Evolutionary conservation across 2,329 filamentous ascomycete genomes (phyloP).

Genomic region (Arachnomyces sp.): DNA sequence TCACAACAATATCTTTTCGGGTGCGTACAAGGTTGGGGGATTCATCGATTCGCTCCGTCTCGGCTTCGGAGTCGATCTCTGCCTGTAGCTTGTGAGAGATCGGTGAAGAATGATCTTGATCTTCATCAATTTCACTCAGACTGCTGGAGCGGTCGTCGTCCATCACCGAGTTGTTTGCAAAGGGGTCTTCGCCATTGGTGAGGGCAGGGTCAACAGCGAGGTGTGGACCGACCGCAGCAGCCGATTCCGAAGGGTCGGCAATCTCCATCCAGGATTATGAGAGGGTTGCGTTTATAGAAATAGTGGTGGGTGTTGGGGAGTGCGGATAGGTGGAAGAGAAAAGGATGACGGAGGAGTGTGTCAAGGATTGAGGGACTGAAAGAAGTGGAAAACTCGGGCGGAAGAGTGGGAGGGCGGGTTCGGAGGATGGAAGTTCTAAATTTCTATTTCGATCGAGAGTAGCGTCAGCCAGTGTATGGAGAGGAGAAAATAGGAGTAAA

Average conservation of each 20-base stretch:
- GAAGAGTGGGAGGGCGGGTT: neutral
- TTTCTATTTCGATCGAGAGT: too few relatives aligned
- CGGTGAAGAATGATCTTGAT: conserved; percentile 48
- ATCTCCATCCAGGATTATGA: conserved; percentile 30
- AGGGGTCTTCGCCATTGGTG: conserved; percentile 29
- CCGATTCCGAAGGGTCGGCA: conserved; percentile 28
- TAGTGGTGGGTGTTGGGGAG: neutral
- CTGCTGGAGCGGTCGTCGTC: conserved; percentile 78
- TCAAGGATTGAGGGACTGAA: conserved; percentile 2
- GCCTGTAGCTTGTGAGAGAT: conserved; percentile 49
- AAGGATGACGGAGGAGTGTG: conserved; percentile 1
- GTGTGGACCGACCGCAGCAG: conserved; percentile 25
- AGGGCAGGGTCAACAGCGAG: conserved; percentile 25
- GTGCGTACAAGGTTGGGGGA: conserved; percentile 62
- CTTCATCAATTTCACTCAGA: conserved; percentile 84
- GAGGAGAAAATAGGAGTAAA: too few relatives aligned
- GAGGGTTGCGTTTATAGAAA: neutral
- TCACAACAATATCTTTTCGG: conserved; percentile 54
- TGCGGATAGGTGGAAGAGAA: conserved; percentile 3
- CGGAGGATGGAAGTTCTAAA: too few relatives aligned
- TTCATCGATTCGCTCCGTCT: conserved; percentile 85
- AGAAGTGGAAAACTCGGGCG: neutral
- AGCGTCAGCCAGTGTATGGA: too few relatives aligned
- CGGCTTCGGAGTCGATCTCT: conserved; percentile 71
- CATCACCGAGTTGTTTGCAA: conserved; percentile 35